A percentile compares a stretch with the other conserved stretches of the same genome.
phyloP scores from a whole-genome alignment of 2,329 filamentous ascomycete species.

The Trichoderma semiorbis region DNA sequence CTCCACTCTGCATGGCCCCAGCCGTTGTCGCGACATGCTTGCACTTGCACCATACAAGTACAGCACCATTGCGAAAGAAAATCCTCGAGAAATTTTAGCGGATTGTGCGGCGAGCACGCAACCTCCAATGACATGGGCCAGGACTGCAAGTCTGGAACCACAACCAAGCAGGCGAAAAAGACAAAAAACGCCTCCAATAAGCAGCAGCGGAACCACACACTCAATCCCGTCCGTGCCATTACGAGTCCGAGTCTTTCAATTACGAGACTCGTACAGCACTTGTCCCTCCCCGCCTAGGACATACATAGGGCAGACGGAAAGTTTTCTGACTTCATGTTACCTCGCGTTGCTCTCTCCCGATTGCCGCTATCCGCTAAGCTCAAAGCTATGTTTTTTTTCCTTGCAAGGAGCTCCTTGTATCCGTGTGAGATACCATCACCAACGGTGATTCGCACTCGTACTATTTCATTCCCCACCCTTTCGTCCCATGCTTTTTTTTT shows the following conservation, averaged over 20 bases:
- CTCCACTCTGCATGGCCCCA: constrained; percentile 1
- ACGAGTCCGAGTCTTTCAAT: not conserved
- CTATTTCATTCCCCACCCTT: not conserved
- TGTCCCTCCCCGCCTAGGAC: not conserved
- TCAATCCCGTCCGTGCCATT: not conserved
- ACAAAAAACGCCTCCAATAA: not conserved
- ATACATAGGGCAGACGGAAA: not conserved
- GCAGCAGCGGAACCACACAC: not conserved
- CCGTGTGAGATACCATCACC: not conserved
- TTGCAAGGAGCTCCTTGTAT: constrained; percentile 6
- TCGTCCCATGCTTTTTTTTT: not conserved
- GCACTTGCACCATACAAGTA: not conserved
- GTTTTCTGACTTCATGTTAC: not conserved
- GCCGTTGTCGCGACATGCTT: not conserved
- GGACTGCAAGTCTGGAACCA: not conserved
- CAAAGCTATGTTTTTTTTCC: not conserved
- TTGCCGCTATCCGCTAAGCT: not conserved
- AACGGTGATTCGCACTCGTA: not conserved
- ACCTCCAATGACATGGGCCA: not conserved
- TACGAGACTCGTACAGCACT: not conserved
- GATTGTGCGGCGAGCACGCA: constrained; percentile 9
- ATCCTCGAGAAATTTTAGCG: not conserved
- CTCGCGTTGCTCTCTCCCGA: not conserved
- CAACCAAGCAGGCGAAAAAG: not conserved
- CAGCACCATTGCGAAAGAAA: not conserved